Conservation (phyloP, 1,139 yeast genomes). For the Suhomyces bribrorum region DNA sequence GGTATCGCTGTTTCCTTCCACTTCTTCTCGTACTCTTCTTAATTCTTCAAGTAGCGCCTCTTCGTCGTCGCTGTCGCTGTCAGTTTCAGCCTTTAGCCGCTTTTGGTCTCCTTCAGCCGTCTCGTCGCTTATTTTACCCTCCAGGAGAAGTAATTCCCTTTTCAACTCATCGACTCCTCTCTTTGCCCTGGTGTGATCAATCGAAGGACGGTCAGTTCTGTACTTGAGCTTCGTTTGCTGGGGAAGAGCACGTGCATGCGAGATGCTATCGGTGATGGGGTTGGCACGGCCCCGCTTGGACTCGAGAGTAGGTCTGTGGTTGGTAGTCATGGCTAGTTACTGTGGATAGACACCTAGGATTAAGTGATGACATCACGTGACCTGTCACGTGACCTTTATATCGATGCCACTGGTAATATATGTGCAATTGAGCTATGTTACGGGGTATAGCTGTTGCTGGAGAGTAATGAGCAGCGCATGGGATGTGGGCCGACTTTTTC, state of each 20-base stretch:
- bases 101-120: conserved; percentile 1
- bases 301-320: conserved; percentile 87
- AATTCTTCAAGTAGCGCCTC: conserved; percentile 16
- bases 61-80: conserved; percentile 8
- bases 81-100: neutral
- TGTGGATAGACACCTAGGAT: neutral
- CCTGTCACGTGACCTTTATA: neutral
- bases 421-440: too few relatives aligned
- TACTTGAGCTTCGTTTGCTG: conserved; percentile 71
- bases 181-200: conserved; percentile 12
- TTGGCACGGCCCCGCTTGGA: conserved; percentile 73
- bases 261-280: conserved; percentile 44
- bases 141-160: conserved; percentile 25
- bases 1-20: conserved; percentile 11
- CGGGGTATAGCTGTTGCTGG: too few relatives aligned
- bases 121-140: conserved; percentile 9
- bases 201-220: conserved; percentile 35
- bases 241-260: conserved; percentile 69
- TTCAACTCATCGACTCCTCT: conserved; percentile 21
- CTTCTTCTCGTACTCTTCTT: conserved; percentile 9
- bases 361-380: neutral
- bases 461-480: too few relatives aligned
- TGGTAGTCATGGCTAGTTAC: conserved; percentile 66
- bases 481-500: too few relatives aligned
- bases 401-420: too few relatives aligned